A percentile compares a stretch with the other conserved stretches of the same genome.
Conservation (phyloP, 108 stramenopile species). For the Hondaea fermentalgiana region DNA sequence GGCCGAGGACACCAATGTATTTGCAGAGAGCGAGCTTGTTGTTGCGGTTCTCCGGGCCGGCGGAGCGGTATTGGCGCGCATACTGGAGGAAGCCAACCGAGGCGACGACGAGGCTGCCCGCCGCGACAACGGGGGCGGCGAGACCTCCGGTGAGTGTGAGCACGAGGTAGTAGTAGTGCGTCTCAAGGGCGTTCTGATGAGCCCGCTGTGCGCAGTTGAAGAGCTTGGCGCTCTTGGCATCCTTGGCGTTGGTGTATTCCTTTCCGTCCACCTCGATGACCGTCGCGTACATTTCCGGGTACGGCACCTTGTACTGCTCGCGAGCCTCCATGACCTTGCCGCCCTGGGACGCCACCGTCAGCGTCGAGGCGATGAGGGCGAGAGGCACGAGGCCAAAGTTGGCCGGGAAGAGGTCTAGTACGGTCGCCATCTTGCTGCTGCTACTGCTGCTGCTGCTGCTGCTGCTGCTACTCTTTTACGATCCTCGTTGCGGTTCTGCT, state of each 20-base stretch:
- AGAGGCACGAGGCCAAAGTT: background rate
- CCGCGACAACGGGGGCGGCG: background rate
- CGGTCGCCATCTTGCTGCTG: background rate
- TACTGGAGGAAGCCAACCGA: background rate
- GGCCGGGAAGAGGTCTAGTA: background rate
- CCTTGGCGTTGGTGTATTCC: conserved; percentile 8
- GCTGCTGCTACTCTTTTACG: too few relatives aligned
- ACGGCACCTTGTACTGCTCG: background rate
- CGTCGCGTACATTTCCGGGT: conserved; percentile 1
- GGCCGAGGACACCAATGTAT: conserved; percentile 6
- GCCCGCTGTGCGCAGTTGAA: conserved; percentile 8
- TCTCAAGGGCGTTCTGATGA: background rate
- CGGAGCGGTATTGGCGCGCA: background rate
- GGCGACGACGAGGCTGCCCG: background rate
- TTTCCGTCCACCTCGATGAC: background rate
- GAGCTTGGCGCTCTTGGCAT: background rate
- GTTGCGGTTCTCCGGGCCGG: background rate
- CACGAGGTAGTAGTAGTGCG: background rate
- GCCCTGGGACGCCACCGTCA: background rate
- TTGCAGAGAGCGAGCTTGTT: background rate
- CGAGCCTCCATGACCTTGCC: background rate
- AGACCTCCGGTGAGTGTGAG: background rate
- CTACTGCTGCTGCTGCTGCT: too few relatives aligned
- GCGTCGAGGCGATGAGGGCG: background rate
- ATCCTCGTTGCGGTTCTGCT: too few relatives aligned